Conservation (phyloP, 805 yeast species). For the Aciculoconidium aculeatum region DNA sequence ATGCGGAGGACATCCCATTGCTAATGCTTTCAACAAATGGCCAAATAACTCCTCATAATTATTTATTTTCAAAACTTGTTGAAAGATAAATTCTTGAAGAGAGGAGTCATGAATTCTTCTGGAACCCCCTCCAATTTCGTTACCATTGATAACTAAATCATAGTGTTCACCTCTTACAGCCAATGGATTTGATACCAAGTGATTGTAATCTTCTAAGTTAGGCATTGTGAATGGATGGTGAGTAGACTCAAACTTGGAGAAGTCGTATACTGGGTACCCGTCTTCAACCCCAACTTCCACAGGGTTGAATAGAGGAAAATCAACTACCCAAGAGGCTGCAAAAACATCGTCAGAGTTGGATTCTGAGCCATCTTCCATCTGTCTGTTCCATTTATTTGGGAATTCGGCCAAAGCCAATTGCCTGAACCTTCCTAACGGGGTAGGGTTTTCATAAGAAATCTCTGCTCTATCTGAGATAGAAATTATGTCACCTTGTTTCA, state of each 20-base stretch:
- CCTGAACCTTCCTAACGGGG: slow-evolving; percentile 84
- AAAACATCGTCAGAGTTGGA: slow-evolving; percentile 31
- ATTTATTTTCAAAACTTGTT: slow-evolving; percentile 52
- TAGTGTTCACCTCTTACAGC: slow-evolving; percentile 83
- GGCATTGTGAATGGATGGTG: slow-evolving; percentile 99
- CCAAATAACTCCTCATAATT: slow-evolving; percentile 69
- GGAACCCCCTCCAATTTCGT: slow-evolving; percentile 96
- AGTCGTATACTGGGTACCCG: slow-evolving; percentile 60
- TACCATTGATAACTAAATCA: slow-evolving; percentile 90
- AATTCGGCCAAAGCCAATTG: slow-evolving; percentile 59
- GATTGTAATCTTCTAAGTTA: slow-evolving; percentile 57
- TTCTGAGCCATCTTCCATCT: slow-evolving; percentile 15
- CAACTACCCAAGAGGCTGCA: slow-evolving; percentile 81
- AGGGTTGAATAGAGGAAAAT: slow-evolving; percentile 90
- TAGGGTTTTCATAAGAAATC: slow-evolving; percentile 83
- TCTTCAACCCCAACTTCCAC: slow-evolving; percentile 30
- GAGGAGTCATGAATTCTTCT: slow-evolving; percentile 86
- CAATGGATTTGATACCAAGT: slow-evolving; percentile 50
- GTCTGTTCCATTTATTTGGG: slow-evolving; percentile 48
- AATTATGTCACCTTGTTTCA: slow-evolving; percentile 65
- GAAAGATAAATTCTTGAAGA: slow-evolving; percentile 69
- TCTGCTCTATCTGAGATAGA: slow-evolving; percentile 73
- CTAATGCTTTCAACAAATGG: slow-evolving; percentile 75
- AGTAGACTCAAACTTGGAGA: slow-evolving; percentile 51
- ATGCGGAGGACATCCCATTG: slow-evolving; percentile 96